Percentiles rank a stretch among this genome's conserved stretches.
These are phyloP conservation scores for Lactarius deliciosus DNA, from an alignment of 768 basidiomycete genomes.

Conservation along the genomic window DNA sequence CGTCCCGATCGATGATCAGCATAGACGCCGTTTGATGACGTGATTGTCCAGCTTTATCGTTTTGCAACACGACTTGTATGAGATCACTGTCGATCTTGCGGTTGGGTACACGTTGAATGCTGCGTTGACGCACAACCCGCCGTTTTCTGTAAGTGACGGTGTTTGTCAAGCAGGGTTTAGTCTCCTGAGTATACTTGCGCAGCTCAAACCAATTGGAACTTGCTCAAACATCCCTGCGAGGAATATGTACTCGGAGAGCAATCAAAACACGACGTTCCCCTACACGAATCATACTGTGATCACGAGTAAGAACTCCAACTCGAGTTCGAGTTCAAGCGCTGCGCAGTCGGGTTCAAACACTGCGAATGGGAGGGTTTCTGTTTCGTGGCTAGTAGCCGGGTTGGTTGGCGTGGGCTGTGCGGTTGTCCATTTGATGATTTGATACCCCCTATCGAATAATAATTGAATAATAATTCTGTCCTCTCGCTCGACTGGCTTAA, in stretches of 20 bases:
- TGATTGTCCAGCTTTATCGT: constrained; percentile 68
- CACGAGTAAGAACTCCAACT: constrained; percentile 7
- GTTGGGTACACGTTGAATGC: constrained; percentile 81
- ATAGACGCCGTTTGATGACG: constrained; percentile 31
- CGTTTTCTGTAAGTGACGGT: constrained; percentile 53
- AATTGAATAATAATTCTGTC: not conserved
- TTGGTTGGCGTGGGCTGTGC: not conserved
- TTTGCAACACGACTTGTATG: constrained; percentile 81
- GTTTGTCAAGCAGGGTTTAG: not conserved
- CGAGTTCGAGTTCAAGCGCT: not conserved
- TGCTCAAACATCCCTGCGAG: constrained; percentile 64
- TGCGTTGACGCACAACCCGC: constrained; percentile 63
- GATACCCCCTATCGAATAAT: not conserved
- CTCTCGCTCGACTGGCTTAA: no score
- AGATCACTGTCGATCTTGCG: constrained; percentile 87
- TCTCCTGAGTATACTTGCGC: not conserved
- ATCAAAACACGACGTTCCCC: constrained; percentile 67
- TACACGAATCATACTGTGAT: constrained; percentile 39
- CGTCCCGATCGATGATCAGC: constrained; percentile 25
- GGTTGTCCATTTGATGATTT: not conserved
- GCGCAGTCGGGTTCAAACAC: not conserved
- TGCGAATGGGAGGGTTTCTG: not conserved
- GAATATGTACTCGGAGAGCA: constrained; percentile 85
- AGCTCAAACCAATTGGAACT: constrained; percentile 74
- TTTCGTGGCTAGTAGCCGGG: constrained; percentile 4